phyloP scores from a whole-genome alignment of 2,329 filamentous ascomycete genomes.

The Calonectria pseudoturangicola region DNA sequence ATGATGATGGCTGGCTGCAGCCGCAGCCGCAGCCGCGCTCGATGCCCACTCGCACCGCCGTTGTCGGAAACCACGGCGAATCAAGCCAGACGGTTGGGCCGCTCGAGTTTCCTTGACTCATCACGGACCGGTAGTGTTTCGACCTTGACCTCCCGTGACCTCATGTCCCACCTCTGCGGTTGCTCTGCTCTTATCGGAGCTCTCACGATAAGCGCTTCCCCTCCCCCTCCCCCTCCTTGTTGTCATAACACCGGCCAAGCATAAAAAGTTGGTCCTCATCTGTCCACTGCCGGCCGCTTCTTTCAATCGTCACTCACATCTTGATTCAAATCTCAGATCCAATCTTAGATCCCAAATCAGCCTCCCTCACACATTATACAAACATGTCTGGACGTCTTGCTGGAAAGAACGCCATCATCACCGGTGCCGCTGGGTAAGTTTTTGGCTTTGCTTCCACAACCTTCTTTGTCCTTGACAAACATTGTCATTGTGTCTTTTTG shows the following conservation, averaged over 20 bases:
- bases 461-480: not conserved
- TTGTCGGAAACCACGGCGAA: conserved; percentile 41
- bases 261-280: conserved; percentile 32
- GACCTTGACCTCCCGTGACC: conserved; percentile 7
- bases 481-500: not conserved
- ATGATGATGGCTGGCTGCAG: not conserved
- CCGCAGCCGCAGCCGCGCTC: conserved; percentile 31
- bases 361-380: conserved; percentile 52
- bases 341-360: not conserved
- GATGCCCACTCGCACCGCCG: conserved; percentile 30
- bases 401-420: conserved; percentile 82
- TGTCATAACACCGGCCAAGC: conserved; percentile 26
- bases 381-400: conserved; percentile 68
- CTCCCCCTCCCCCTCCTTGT: conserved; percentile 32
- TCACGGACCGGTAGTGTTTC: conserved; percentile 29
- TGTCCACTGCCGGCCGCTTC: conserved; percentile 8
- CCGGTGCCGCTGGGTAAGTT: conserved; percentile 88
- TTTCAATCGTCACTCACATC: conserved; percentile 14
- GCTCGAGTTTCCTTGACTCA: conserved; percentile 44
- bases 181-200: conserved; percentile 35
- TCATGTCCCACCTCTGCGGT: not conserved
- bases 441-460: not conserved
- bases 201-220: conserved; percentile 32
- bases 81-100: conserved; percentile 35
- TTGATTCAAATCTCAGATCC: not conserved